Evolutionary conservation across 768 basidiomycete genomes (phyloP).

Genomic region (Mycena vulgaris): DNA sequence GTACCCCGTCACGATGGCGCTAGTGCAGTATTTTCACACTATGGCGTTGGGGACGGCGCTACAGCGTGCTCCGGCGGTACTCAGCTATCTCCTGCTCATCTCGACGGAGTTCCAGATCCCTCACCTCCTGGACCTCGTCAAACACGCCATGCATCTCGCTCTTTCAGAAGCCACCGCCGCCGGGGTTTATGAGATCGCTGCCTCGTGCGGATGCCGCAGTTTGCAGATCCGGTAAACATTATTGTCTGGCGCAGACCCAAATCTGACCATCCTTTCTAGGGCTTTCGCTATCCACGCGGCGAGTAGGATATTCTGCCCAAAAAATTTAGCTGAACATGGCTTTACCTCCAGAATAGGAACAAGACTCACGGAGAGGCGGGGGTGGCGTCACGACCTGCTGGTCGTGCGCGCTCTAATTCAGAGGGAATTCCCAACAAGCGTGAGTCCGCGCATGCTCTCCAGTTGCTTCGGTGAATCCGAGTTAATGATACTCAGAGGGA

Average conservation of each 20-base stretch:
- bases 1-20: conserved; percentile 34
- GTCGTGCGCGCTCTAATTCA: conserved; percentile 30
- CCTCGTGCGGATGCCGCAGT: conserved; percentile 36
- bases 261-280: not conserved
- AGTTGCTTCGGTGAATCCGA: not conserved
- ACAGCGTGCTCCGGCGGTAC: conserved; percentile 37
- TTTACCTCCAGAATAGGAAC: conserved; percentile 1
- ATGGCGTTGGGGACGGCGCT: conserved; percentile 33
- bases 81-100: conserved; percentile 37
- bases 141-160: conserved; percentile 39
- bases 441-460: not conserved
- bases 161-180: conserved; percentile 26
- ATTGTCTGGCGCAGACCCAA: not conserved
- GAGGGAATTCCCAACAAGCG: conserved; percentile 25
- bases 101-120: conserved; percentile 32
- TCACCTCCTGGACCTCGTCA: conserved; percentile 31
- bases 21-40: conserved; percentile 41
- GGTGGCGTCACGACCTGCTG: not conserved
- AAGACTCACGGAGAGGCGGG: not conserved
- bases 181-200: conserved; percentile 36
- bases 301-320: not conserved
- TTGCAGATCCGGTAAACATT: conserved; percentile 32
- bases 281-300: conserved; percentile 21
- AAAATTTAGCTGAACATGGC: not conserved
- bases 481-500: not conserved